phyloP scores from a whole-genome alignment of 805 yeast species.

The Wickerhamiella azymoides region DNA sequence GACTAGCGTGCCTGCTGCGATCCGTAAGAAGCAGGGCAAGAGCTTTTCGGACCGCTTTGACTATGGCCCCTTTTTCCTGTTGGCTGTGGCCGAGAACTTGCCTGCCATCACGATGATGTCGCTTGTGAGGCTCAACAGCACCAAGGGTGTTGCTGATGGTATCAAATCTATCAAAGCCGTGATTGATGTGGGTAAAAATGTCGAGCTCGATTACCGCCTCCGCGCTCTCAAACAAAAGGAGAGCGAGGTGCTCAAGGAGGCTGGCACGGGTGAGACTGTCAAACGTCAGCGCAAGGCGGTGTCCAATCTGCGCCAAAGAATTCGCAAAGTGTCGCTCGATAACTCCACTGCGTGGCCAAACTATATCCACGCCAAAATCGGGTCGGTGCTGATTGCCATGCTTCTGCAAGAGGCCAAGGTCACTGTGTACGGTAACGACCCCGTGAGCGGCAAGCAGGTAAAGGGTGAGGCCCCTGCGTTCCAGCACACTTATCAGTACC shows the following conservation, averaged over 20 bases:
- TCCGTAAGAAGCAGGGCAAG: constrained; percentile 13
- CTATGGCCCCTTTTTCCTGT: constrained; percentile 63
- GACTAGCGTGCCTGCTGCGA: constrained; percentile 15
- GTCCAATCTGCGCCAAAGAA: background rate
- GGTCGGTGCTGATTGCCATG: constrained; percentile 62
- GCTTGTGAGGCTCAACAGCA: constrained; percentile 54
- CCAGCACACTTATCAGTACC: constrained; percentile 73
- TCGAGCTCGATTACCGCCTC: constrained; percentile 60
- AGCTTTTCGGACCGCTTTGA: constrained; percentile 22
- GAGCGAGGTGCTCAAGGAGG: constrained; percentile 35
- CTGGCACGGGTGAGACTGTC: constrained; percentile 18
- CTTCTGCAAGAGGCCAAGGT: constrained; percentile 73
- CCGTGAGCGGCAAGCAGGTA: constrained; percentile 54
- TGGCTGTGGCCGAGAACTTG: constrained; percentile 68
- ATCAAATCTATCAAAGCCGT: constrained; percentile 76
- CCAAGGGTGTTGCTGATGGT: constrained; percentile 63
- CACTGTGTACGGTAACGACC: constrained; percentile 67
- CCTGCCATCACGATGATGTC: constrained; percentile 78
- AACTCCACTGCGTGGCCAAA: constrained; percentile 37
- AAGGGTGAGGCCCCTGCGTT: constrained; percentile 78
- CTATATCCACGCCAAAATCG: constrained; percentile 52
- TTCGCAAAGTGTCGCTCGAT: constrained; percentile 20
- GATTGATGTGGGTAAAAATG: constrained; percentile 64
- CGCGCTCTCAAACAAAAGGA: constrained; percentile 12
- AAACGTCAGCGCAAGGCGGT: constrained; percentile 16